Base-by-base conservation (phyloP, 768 basidiomycete species). In the Tylopilus sp. region DNA sequence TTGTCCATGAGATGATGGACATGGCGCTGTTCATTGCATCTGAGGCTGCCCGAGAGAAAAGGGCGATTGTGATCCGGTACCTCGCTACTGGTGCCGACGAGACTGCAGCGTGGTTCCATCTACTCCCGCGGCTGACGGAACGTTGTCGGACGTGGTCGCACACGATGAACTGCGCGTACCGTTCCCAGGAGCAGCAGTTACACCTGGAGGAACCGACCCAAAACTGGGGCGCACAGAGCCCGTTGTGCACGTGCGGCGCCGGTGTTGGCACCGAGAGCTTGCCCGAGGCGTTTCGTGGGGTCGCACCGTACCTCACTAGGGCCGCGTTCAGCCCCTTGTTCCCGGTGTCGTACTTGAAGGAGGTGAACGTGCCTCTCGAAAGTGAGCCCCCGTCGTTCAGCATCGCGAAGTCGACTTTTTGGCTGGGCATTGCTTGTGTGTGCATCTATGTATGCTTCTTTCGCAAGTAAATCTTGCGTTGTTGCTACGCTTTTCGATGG, bases 91-190 rank as follows among this genome's bases (percentile, higher is more conserved):
- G 57, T 8, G 44, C 48, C 11, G 48, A 61, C 36, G 61, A 66
- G 38, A 44, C 58, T 6, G 52, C 45, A 18, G 71, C 69, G 1
- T 84, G 80, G 82, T 75, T 73, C 55, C 71, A 75, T 43, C 70
- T 82, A 30, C 63, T 83, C 3, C 81, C 81, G 7, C 71, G 69
- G 5, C 59, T 80, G 40, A 76, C 70, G 0, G 82, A 85, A 58
- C 75, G 79, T 15, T 81, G 80, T 52, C 75, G 80, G 26, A 70
- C 67, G 2, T 83, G 81, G 81, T 51, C 66, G 6, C 83, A 84
- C 80, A 79, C 58, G 22, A 41, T 25, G 64, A 60, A 22, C 57
- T 79, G 15, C 59, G 65, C n/a, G 1, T 57, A 30, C 50, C 68
- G 56, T 31, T 28, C 36, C 25, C 61, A 65, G 15, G 35, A 8